Evolutionary conservation across 805 yeast genomes (phyloP), one percentile per base, ranked within the genome.

Genomic region (Candida sphagnicola): DNA sequence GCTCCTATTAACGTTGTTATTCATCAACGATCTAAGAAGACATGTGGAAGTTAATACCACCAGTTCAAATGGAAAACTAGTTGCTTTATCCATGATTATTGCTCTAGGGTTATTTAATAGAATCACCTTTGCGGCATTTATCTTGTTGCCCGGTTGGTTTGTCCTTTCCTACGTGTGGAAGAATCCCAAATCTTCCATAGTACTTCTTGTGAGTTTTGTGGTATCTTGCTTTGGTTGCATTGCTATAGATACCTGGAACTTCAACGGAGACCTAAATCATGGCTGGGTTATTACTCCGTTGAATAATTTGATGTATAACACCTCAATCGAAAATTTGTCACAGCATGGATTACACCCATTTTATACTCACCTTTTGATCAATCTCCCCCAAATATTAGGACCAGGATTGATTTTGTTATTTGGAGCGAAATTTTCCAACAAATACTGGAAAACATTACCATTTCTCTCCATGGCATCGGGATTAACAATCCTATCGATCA

Each of bases 261-360:
- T 63, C 42, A 41, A 34, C 12, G 43, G 18, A 42, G 4, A 37
- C 37, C 4, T 32, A 14, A 14, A 16, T 54, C 5, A 16, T 41
- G 10, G 11, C 45, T 45, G 18, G 24, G 72, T 81, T 1, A 63
- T 90, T 5, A 66, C 98, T 0, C 96, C 98, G 2, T 57, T 76
- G 47, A 89, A 89, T 57, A 91, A 84, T 56, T 50, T 91, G 19
- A 30, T 72, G 0, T 93, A 93, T 68, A 93, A 93, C 57, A 37
- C 79, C 3, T 56, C 73, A 16, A 35, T 56, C 5, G 56, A 59
- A 3, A 93, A 93, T 50, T 61, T 95, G 40, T 69, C 82, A 0
- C 46, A 54, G 18, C 99, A 93, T 58, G 99, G 99, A 0, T 49
- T 88, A 4, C 99, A 93, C 53, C 79, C 90, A 3, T 67, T 75